Evolutionary conservation across 2,329 filamentous ascomycete genomes (phyloP), one percentile per base, ranked within the genome.

Genomic region (Fusarium torreyae): DNA sequence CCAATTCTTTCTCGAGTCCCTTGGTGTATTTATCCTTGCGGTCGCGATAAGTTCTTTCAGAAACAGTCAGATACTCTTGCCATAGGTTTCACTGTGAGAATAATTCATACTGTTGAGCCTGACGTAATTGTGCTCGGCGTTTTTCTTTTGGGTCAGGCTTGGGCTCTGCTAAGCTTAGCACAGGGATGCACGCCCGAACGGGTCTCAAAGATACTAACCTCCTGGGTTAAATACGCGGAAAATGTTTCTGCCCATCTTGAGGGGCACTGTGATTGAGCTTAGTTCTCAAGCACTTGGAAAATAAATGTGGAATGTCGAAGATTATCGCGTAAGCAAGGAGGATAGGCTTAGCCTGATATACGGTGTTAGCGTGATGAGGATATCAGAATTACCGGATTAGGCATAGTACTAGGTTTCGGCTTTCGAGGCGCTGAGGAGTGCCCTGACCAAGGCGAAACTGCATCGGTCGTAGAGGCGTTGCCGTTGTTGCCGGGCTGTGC

Each of bases 171-270:
- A n/a, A 34, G 4, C 7, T 39, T 7, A 13, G 33, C 7, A 43
- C 14, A 36, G 8, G 1, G 26, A 11, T 40, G 7, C 9, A 9
- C 28, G 38, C 28, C 10, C 9, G 28, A 31, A 13, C 28, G 11
- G 36, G 28, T 6, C 14, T 18, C 20, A 6, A n/a, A 11, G 22
- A 9, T 9, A 49, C 67, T 22, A 4, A 77, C 77, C 77, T 17
- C 54, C 61, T 8, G 77, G 77, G 9, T 77, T 79, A n/a, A 79
- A 79, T 5, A 79, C 77, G 20, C 76, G 76, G 28, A 79, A 79
- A 28, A 79, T 77, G 39, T 58, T 67, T 20, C 59, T 57, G 33
- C 57, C 38, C 71, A 74, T 74, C 14, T 24, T 26, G 24, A 4
- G 28, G 10, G 28, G 10, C 28, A 13, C 9, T 13, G 28, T 11